phyloP scores from a whole-genome alignment of 2,329 filamentous ascomycete species.

The Penicillium corylophilum region DNA sequence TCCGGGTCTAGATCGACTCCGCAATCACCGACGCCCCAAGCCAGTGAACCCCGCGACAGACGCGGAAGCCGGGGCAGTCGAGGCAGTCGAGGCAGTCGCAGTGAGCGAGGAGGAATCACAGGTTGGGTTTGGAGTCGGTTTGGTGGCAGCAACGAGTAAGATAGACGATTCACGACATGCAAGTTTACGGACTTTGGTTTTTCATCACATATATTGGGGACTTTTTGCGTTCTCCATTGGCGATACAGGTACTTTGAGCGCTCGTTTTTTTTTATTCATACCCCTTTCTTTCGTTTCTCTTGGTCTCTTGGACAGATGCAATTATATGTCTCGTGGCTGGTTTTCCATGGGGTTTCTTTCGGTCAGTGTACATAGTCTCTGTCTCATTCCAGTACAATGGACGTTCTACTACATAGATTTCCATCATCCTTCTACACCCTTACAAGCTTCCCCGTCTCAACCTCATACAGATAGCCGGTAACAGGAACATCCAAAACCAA shows the following conservation, averaged over 20 bases:
- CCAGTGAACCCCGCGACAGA: conserved; percentile 7
- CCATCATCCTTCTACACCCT: conserved; percentile 36
- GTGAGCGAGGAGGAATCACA: conserved; percentile 23
- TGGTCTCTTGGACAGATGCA: not conserved
- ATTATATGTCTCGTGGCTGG: conserved; percentile 5
- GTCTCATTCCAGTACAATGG: not conserved
- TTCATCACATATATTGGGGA: not conserved
- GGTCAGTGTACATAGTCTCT: conserved; percentile 5
- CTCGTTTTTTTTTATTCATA: conserved; percentile 2
- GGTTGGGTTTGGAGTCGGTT: conserved; percentile 29
- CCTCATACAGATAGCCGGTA: conserved; percentile 75
- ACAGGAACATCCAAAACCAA: conserved; percentile 63
- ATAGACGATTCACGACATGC: not conserved
- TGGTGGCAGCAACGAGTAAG: conserved; percentile 10
- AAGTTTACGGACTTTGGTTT: not conserved
- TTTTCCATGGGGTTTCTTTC: conserved; percentile 2
- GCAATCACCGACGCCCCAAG: conserved; percentile 12
- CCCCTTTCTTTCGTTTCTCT: conserved; percentile 1
- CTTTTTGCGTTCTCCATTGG: not conserved
- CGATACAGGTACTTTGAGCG: not conserved
- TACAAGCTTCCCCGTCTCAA: conserved; percentile 66
- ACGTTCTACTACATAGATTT: not conserved
- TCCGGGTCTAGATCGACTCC: conserved; percentile 17
- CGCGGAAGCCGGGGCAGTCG: conserved; percentile 14
- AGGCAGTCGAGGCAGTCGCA: conserved; percentile 4